Base-by-base conservation (phyloP, 345 rosid genomes). In the Hibiscus trionum region DNA sequence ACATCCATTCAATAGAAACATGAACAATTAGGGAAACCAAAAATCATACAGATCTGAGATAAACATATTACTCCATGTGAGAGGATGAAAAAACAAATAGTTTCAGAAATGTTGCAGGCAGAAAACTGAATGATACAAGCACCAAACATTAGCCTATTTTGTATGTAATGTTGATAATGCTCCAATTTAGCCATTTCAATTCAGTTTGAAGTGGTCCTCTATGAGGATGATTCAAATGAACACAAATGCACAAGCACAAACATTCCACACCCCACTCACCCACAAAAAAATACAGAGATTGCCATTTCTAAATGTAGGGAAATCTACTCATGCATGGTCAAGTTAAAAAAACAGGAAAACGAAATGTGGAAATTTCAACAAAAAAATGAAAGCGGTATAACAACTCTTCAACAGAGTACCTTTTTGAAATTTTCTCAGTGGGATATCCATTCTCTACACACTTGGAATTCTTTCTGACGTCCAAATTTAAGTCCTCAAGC, bases 401-500 rank as follows among this genome's bases (percentile, higher is more conserved):
- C 7, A 58, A 72, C 33, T 11, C 11, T 72, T 63, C 42, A 55
- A 46, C 69, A 55, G 68, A 53, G 66, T 78, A 87, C 95, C 90
- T 83, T 79, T 76, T 70, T 0, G 78, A 76, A 44, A 58, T 57
- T 33, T 72, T 76, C 24, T 81, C 82, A 14, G 68, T 42, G 29
- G 75, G 62, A 77, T 59, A 69, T 68, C 66, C 72, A 61, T 82
- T 83, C 26, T 75, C 85, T 67, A 74, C 59, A 47, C 72, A 79
- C 66, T 75, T 79, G 50, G 81, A 70, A 71, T 79, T 77, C 84
- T 82, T 87, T 75, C 82, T 76, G 68, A 83, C 91, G 76, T 86
- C 90, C 91, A 90, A 82, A 83, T 83, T 90, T 59, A 90, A 82
- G 74, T 83, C 90, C 87, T 83, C 87, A 1, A 90, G 88, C 89